Conservation (phyloP, 768 basidiomycete species). For the Hypholoma sublateritium region DNA sequence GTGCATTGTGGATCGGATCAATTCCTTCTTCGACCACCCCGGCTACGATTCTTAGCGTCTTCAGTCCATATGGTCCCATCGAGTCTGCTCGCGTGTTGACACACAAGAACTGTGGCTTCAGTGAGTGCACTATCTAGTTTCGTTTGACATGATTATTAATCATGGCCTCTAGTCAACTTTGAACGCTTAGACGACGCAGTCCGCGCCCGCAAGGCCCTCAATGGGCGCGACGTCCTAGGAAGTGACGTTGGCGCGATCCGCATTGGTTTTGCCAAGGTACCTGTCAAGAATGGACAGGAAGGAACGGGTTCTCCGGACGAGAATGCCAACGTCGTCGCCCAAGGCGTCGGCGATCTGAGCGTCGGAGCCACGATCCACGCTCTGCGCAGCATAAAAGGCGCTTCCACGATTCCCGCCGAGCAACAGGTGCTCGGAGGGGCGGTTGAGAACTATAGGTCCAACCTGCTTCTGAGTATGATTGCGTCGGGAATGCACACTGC, state of each 20-base stretch:
- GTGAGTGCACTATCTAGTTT: constrained; percentile 39
- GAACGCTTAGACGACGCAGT: constrained; percentile 97
- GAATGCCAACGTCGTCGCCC: constrained; percentile 62
- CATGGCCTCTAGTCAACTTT: constrained; percentile 75
- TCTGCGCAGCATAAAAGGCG: constrained; percentile 87
- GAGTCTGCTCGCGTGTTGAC: constrained; percentile 95
- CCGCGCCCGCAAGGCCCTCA: constrained; percentile 90
- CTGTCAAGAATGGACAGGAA: constrained; percentile 83
- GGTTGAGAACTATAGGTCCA: constrained; percentile 94
- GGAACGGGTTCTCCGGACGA: constrained; percentile 61
- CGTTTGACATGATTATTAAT: constrained; percentile 3
- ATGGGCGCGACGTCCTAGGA: constrained; percentile 93
- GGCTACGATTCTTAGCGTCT: constrained; percentile 91
- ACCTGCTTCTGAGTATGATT: constrained; percentile 87
- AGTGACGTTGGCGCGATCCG: constrained; percentile 96
- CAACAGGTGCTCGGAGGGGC: constrained; percentile 90
- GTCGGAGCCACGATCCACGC: constrained; percentile 89
- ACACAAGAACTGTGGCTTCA: constrained; percentile 96
- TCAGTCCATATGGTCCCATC: constrained; percentile 96
- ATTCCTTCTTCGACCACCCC: constrained; percentile 96
- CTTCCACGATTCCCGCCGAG: constrained; percentile 86
- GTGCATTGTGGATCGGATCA: constrained; percentile 97
- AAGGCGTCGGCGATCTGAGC: constrained; percentile 82
- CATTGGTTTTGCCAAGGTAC: constrained; percentile 96
- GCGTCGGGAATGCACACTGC: constrained; percentile 67